phyloP scores from a whole-genome alignment of 805 yeast species.

The Starmerella bombi region DNA sequence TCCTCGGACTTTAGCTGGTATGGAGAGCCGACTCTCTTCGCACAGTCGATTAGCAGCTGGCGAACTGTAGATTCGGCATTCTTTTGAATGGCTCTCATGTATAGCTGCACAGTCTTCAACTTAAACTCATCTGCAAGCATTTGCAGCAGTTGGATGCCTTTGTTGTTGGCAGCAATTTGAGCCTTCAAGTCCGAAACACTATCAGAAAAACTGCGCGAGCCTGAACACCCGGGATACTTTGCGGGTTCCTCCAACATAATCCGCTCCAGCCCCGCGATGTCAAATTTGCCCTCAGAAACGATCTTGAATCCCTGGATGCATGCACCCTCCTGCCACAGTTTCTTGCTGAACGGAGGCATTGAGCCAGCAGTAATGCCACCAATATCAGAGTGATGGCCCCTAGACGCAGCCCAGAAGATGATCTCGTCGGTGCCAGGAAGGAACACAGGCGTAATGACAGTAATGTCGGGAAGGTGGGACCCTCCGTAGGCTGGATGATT shows the following conservation, averaged over 20 bases:
- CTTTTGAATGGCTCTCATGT: constrained; percentile 71
- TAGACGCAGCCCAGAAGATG: constrained; percentile 78
- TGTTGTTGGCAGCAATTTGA: constrained; percentile 77
- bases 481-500: constrained; percentile 82
- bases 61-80: constrained; percentile 68
- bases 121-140: constrained; percentile 51
- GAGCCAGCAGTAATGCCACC: constrained; percentile 89
- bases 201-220: constrained; percentile 72
- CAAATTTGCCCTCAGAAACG: constrained; percentile 59
- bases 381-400: constrained; percentile 95
- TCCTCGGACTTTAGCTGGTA: constrained; percentile 22
- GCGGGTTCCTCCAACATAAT: constrained; percentile 64
- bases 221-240: constrained; percentile 72
- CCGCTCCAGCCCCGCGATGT: constrained; percentile 52
- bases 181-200: constrained; percentile 76
- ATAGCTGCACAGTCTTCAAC: constrained; percentile 44
- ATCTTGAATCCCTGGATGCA: constrained; percentile 65
- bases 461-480: constrained; percentile 78
- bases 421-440: constrained; percentile 35
- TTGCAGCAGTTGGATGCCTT: constrained; percentile 58
- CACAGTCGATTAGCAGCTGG: constrained; percentile 35
- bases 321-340: constrained; percentile 83
- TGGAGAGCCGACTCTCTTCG: constrained; percentile 28
- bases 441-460: constrained; percentile 84
- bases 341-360: constrained; percentile 85